Conservation (phyloP, 2,329 filamentous ascomycete species). For the Fusarium praegraminearum region DNA sequence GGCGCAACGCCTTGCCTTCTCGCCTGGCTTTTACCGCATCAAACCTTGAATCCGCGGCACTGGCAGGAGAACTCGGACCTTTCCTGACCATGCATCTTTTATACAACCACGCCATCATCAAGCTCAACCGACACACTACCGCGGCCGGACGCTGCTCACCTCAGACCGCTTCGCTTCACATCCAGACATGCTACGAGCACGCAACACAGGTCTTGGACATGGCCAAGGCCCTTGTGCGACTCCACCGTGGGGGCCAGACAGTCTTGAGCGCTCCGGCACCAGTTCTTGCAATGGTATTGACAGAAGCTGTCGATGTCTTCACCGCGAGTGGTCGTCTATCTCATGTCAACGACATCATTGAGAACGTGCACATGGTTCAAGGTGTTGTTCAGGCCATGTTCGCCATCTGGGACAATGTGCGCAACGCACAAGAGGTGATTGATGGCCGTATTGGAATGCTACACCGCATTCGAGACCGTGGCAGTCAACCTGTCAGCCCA, state of each 20-base stretch:
- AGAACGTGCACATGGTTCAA: constrained; percentile 65
- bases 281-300: constrained; percentile 70
- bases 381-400: constrained; percentile 67
- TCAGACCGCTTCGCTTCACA: constrained; percentile 58
- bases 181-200: constrained; percentile 63
- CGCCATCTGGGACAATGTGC: constrained; percentile 70
- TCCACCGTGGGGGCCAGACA: constrained; percentile 50
- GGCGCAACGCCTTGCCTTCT: constrained; percentile 68
- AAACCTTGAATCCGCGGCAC: constrained; percentile 69
- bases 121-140: constrained; percentile 71
- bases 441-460: constrained; percentile 54
- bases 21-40: constrained; percentile 65
- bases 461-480: constrained; percentile 51
- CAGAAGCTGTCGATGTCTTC: constrained; percentile 75
- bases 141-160: constrained; percentile 54
- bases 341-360: constrained; percentile 64
- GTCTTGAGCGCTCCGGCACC: constrained; percentile 64
- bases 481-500: constrained; percentile 46
- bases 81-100: constrained; percentile 75
- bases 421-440: constrained; percentile 63
- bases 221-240: constrained; percentile 55
- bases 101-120: constrained; percentile 73
- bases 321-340: constrained; percentile 68
- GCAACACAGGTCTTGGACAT: constrained; percentile 65
- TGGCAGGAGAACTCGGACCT: constrained; percentile 65